A percentile compares a stretch with the other conserved stretches of the same genome.
phyloP scores from a whole-genome alignment of 768 basidiomycete genomes.

The Termitomyces sp. region DNA sequence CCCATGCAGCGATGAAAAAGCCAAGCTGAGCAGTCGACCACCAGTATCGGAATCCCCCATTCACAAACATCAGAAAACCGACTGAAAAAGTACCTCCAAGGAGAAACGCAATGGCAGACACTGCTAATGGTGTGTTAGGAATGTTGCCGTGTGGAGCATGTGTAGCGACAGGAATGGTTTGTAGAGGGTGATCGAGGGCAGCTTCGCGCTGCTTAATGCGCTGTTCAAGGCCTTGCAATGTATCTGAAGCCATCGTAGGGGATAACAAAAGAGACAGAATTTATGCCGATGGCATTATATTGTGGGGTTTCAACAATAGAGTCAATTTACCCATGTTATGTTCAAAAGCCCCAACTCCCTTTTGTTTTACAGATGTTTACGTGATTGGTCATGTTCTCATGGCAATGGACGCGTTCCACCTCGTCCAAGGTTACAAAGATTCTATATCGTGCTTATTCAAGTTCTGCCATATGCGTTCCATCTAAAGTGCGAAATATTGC shows the following conservation, averaged over 20 bases:
- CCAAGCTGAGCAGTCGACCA: conserved; percentile 76
- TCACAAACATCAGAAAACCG: conserved; percentile 44
- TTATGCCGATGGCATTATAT: conserved; percentile 10
- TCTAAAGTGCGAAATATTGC: conserved; percentile 69
- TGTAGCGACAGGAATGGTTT: conserved; percentile 43
- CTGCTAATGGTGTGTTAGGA: conserved; percentile 86
- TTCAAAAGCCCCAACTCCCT: conserved; percentile 8
- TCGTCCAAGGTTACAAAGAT: conserved; percentile 1
- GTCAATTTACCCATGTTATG: conserved; percentile 21
- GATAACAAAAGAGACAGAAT: conserved; percentile 13
- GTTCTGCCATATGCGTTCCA: conserved; percentile 27
- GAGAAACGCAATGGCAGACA: conserved; percentile 74
- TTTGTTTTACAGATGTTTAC: background rate
- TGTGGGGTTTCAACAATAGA: conserved; percentile 15
- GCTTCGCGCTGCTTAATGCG: conserved; percentile 37
- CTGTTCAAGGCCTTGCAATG: conserved; percentile 31
- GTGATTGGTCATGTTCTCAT: conserved; percentile 13
- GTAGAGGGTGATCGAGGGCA: conserved; percentile 34
- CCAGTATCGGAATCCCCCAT: conserved; percentile 44
- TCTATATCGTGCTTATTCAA: conserved; percentile 22
- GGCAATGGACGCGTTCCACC: conserved; percentile 13
- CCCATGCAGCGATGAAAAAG: conserved; percentile 79
- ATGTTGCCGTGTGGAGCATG: conserved; percentile 46
- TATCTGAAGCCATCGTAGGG: conserved; percentile 23
- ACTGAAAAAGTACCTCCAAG: conserved; percentile 69